Evolutionary conservation across 2,329 filamentous ascomycete species (phyloP), one percentile per base, ranked within the genome.

Genomic region (Clonostachys solani): DNA sequence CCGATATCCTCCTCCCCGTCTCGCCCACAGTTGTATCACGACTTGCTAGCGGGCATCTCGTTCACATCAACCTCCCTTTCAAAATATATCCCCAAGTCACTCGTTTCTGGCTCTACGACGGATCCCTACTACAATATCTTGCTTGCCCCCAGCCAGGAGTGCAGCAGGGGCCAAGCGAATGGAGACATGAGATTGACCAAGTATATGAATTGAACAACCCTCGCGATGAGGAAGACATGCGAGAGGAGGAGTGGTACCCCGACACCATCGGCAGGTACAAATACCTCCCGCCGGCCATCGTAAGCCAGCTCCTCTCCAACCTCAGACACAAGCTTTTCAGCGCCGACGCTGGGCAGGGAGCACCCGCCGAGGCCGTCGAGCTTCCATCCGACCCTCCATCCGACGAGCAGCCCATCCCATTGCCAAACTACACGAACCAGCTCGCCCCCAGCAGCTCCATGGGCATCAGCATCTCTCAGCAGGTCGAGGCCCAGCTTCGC

Each of bases 121-220:
- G 78, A 68, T 15, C 63, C 56, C 63, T 75, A 47, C 60, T 86
- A 9, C 74, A 68, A 45, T 84, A 84, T 56, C 81, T 86, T 73
- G 81, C 79, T 13, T 70, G 70, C 12, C 70, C 84, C 15, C 69
- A 75, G 0, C 59, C 65, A 1, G 66, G 72, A 0, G 72, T 73
- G 56, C 48, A 55, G n/a, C 72, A 72, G 1, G 77, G 72, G 44
- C 51, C 12, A 50, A 43, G 1, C 47, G 47, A 34, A 40, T 67
- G 60, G 60, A 54, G 50, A 3, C 66, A 64, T 47, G 45, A 45
- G 29, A 49, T 66, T 16, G 42, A 49, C 3, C 66, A 84, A 54
- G 68, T 86, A 1, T 86, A 84, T 55, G 72, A 81, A 60, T 70
- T 86, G 23, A 83, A 84, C 54, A 75, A 85, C 57, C 77, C 81